Evolutionary conservation across 352 stramenopile species (phyloP), one percentile per base, ranked within the genome.

Genomic region (Chrysophaeum taylorii): DNA sequence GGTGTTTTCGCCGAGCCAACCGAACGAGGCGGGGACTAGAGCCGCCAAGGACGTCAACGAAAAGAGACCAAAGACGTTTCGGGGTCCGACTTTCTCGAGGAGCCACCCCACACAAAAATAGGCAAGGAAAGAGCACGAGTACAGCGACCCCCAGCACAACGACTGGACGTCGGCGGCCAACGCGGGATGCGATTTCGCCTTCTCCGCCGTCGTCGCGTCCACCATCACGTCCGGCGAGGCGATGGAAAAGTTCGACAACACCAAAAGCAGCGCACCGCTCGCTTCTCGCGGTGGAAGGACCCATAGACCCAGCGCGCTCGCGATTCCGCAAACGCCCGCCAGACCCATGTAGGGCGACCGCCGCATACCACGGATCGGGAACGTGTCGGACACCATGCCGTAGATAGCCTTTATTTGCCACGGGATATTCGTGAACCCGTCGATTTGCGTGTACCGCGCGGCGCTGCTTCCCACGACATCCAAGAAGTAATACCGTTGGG

Each of bases 401-500:
- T 92, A 93, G 15, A 93, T 54, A 15, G 87, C 84, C 67, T 93
- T 93, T 71, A 93, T 84, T 4, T 87, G 85, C 87, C 87, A 93
- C 0, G 87, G 87, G 37, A 91, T 48, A 33, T 74, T 68, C 7
- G 70, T 43, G 27, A 78, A 70, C 2, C 73, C 71, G 31, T 64
- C 38, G 25, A 78, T 66, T 15, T 45, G 31, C 29, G 45, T 29
- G 18, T 36, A 45, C 35, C 70, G 67, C 36, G 41, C 72, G 1
- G 70, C 27, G 23, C 36, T 43, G 16, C 76, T 35, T 27, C 52
- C 43, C 23, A 76, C 39, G 16, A 29, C 33, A 45, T 78, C 73
- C 4, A 69, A 71, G 15, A 78, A 48, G 36, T 70, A 71, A 39
- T 76, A 78, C 41, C 70, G 21, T 9, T 25, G 14, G 12, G 57